These are phyloP conservation scores for Suillus americanus DNA, from an alignment of 768 basidiomycete species.

Conservation along the genomic window DNA sequence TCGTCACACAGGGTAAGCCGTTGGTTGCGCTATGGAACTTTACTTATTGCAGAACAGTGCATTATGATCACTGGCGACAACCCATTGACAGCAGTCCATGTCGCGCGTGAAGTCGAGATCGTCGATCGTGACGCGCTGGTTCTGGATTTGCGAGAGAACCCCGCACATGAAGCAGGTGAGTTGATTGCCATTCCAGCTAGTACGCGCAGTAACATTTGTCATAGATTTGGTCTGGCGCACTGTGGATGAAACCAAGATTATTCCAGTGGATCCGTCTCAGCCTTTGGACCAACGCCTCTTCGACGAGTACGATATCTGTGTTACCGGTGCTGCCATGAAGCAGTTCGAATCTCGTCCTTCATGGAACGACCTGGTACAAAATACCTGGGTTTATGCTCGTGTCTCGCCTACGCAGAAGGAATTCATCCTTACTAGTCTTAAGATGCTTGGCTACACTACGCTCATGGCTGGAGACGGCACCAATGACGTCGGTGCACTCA, in stretches of 20 bases:
- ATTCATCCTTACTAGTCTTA: conserved; percentile 87
- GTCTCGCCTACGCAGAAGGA: conserved; percentile 97
- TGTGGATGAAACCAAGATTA: conserved; percentile 88
- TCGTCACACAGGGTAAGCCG: conserved; percentile 89
- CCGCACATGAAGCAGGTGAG: conserved; percentile 66
- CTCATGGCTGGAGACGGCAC: conserved; percentile 99
- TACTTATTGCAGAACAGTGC: conserved; percentile 52
- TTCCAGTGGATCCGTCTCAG: conserved; percentile 77
- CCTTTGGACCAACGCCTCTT: conserved; percentile 80
- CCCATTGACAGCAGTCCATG: conserved; percentile 94
- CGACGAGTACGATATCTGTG: conserved; percentile 90
- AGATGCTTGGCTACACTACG: conserved; percentile 85
- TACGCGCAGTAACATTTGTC: not conserved
- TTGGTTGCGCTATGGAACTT: not conserved
- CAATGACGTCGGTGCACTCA: conserved; percentile 97
- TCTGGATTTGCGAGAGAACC: conserved; percentile 84
- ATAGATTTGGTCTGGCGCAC: conserved; percentile 89
- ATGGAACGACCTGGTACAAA: conserved; percentile 85
- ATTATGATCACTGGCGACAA: conserved; percentile 99
- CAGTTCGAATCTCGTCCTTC: conserved; percentile 71
- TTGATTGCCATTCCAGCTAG: not conserved
- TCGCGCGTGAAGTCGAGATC: conserved; percentile 95
- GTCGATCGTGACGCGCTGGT: conserved; percentile 95
- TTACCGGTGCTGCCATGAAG: conserved; percentile 92
- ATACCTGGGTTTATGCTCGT: conserved; percentile 98